phyloP scores from a whole-genome alignment of 768 basidiomycete species.

The Nidula microcarpa region DNA sequence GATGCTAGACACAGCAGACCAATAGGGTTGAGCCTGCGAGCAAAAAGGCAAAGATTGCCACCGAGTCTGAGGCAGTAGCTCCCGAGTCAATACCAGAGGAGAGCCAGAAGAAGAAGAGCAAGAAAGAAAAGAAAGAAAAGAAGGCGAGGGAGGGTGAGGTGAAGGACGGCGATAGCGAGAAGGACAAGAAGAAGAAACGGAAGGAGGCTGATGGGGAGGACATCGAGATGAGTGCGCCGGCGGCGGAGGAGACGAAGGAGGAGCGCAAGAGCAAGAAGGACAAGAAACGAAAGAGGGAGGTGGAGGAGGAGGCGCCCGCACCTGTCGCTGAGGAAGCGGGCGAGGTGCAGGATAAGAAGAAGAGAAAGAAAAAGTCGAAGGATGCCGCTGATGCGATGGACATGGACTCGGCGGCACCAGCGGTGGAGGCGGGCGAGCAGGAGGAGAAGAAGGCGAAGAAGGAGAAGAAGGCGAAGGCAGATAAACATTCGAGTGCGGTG shows the following conservation, averaged over 20 bases:
- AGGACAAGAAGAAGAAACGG: too few species aligned
- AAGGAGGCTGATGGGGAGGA: conserved; percentile 1
- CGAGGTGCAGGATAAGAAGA: conserved; percentile 6
- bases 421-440: not conserved
- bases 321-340: conserved; percentile 4
- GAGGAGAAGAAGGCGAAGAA: conserved; percentile 17
- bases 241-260: conserved; percentile 20
- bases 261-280: conserved; percentile 13
- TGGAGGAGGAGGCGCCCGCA: conserved; percentile 7
- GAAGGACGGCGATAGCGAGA: too few species aligned
- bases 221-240: conserved; percentile 8
- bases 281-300: conserved; percentile 10
- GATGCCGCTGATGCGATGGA: not conserved
- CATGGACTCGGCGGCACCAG: not conserved
- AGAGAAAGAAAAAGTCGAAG: conserved; percentile 6
- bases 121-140: conserved; percentile 17
- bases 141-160: conserved; percentile 6
- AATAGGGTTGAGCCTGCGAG: conserved; percentile 8
- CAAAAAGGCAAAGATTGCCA: conserved; percentile 26
- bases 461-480: conserved; percentile 11
- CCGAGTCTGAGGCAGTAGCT: conserved; percentile 8
- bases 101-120: conserved; percentile 1
- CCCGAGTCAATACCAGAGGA: conserved; percentile 3
- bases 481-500: conserved; percentile 7
- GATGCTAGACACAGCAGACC: not conserved